Base-by-base conservation (phyloP, 768 basidiomycete genomes). In the Sarcomyxa edulis region DNA sequence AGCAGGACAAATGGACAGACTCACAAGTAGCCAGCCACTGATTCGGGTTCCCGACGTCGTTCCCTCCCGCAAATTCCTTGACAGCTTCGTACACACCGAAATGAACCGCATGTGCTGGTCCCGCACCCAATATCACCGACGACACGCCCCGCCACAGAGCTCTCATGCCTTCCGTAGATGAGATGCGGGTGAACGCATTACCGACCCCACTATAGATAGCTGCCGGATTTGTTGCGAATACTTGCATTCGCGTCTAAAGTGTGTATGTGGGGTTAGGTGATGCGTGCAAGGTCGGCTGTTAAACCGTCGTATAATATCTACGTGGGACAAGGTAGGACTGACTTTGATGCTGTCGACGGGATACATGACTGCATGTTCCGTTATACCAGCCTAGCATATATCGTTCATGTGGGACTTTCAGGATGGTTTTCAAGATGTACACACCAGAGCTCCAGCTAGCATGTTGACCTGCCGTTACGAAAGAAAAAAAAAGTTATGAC, bases 261-360 rank as follows among this genome's bases (percentile, higher is more conserved):
- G 11, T 10, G 22, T 27, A 37, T 26, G 16, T 39, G 39, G 19
- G 15, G 37, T 40, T 14, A 45, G 6, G 15, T 8, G 21, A 7
- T 9, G 32, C 43, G 32, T 45, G 38, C 39, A 41, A 28, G 27
- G 40, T 19, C 15, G 18, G 12, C 8, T 20, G 20, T 11, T 20
- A 27, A 14, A 30, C 21, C 15, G 29, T 31, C 10, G 24, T 18
- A 32, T 18, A 38, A n/a, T n/a, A n/a, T n/a, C n/a, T n/a, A n/a
- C n/a, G n/a, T n/a, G n/a, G n/a, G n/a, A n/a, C 32, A 23, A 20
- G 18, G 35, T 8, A 43, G 10, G 8, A 64, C 82, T 43, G 42
- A 89, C 96, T 74, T 99, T 99, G 59, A 99, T 97, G 54, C 91
- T 95, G 66, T 99, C 96, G 46, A 98, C 69, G 5, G 96, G 96